Percentiles rank a stretch among this genome's conserved stretches.
Evolutionary conservation across 2,329 filamentous ascomycete genomes (phyloP).

Genomic region (Helotiales sp.): DNA sequence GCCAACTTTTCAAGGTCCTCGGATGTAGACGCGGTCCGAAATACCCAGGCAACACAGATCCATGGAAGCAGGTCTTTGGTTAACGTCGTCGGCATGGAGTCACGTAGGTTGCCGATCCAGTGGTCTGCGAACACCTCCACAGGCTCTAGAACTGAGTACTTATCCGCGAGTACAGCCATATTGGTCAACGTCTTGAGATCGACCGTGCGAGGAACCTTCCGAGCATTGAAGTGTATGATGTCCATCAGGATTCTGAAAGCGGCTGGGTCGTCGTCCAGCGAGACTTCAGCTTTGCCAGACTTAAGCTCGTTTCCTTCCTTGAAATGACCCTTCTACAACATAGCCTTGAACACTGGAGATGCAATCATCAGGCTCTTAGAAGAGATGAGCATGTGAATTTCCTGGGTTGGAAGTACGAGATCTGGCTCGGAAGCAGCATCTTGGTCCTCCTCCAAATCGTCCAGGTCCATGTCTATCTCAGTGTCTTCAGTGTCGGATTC

Average conservation of each 20-base stretch:
- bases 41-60: neutral
- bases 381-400: slow-evolving; percentile 6
- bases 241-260: slow-evolving; percentile 40
- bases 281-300: neutral
- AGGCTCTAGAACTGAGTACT: neutral
- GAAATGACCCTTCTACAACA: slow-evolving; percentile 33
- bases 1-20: neutral
- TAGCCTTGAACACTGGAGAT: slow-evolving; percentile 39
- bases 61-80: neutral
- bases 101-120: neutral
- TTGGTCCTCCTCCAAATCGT: too few species aligned
- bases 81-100: neutral
- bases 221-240: slow-evolving; percentile 38
- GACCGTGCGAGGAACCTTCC: neutral
- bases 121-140: neutral
- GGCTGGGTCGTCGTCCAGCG: neutral
- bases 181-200: neutral
- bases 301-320: slow-evolving; percentile 23
- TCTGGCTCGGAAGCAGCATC: neutral
- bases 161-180: neutral
- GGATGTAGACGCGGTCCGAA: neutral
- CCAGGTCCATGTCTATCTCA: too few species aligned
- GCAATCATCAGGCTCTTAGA: slow-evolving; percentile 30
- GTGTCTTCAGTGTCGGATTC: neutral
- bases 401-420: neutral